Base-by-base conservation (phyloP, 225 moss, liverwort and hornwort species). In the Pseudisothecium myosuroides region DNA sequence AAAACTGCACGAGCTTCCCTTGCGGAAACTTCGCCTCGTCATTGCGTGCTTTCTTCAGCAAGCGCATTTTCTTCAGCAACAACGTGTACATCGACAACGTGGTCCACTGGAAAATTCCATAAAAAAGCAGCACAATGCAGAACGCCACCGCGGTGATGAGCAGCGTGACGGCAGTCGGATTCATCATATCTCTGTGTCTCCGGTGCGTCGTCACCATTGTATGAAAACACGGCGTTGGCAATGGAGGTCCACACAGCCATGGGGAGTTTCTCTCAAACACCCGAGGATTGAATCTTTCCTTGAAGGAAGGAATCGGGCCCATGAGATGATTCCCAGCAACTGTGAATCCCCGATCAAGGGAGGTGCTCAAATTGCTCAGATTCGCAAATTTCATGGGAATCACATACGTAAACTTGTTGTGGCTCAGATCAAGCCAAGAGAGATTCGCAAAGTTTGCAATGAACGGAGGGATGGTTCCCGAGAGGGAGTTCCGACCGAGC, bases 301-400 rank as follows among this genome's bases (percentile, higher is more conserved):
- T 80, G 71, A 93, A 93, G n/a, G 27, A 76, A 39, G 93, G 93
- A 62, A 93, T 91, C 26, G 93, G 90, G 10, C 93, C 93, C 88
- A 93, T 93, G 58, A 93, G 91, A 59, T 89, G 81, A 59, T 93
- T 93, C 27, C 91, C 90, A 3, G 90, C 93, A 47, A 93, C 90
- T 26, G 81, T 93, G 71, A 91, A 91, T 61, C 88, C 93, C 41
- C 73, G 80, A 31, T 75, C 80, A 18, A 78, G 18, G 34, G 67
- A 69, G 22, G 85, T 85, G 72, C 89, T 85, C 88, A 93, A 76
- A 13, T 89, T 76, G 20, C 68, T 60, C 66, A 92, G 58, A 58
- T 91, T 86, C 55, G 69, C 87, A 32, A 91, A 91, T 41, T 41
- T 56, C 55, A 56, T 39, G 34, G 95, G 94, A 58, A 95, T 95